Evolutionary conservation across 208 protist genomes (phyloP).

Genomic region (Trypanosoma congolense): DNA sequence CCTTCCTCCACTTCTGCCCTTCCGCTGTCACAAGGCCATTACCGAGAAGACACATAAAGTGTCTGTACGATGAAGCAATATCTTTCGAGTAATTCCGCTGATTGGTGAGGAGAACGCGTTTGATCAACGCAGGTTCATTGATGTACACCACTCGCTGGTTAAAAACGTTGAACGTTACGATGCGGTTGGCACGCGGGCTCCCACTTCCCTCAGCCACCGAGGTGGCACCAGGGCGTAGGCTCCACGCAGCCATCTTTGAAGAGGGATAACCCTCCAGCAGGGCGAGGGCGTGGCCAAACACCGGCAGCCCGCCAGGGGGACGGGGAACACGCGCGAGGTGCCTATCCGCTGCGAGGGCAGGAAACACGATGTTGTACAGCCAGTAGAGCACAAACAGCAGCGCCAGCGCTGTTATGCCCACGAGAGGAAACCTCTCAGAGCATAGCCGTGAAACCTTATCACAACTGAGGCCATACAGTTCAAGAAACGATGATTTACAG

Average conservation of each 20-base stretch:
- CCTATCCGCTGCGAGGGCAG: slow-evolving; percentile 55
- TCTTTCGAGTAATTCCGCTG: slow-evolving; percentile 86
- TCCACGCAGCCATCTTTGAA: slow-evolving; percentile 78
- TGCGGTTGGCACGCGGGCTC: too few relatives aligned
- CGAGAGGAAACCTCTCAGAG: slow-evolving; percentile 5
- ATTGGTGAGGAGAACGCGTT: slow-evolving; percentile 79
- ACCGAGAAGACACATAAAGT: slow-evolving; percentile 87
- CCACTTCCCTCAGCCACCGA: too few relatives aligned
- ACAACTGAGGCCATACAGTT: too few relatives aligned
- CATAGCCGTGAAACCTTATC: too few relatives aligned
- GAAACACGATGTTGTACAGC: slow-evolving; percentile 41
- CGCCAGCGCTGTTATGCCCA: slow-evolving; percentile 13
- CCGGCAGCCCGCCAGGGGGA: slow-evolving; percentile 48
- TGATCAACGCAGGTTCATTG: slow-evolving; percentile 73
- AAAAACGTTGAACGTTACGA: slow-evolving; percentile 74
- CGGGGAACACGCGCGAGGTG: slow-evolving; percentile 66
- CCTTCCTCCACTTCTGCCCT: slow-evolving; percentile 84
- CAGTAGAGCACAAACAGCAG: slow-evolving; percentile 39
- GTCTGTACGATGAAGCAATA: slow-evolving; percentile 76
- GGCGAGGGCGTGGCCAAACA: slow-evolving; percentile 74
- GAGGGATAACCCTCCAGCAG: slow-evolving; percentile 63
- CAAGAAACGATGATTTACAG: too few relatives aligned
- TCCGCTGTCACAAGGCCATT: slow-evolving; percentile 84
- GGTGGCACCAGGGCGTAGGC: slow-evolving; percentile 56
- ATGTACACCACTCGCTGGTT: slow-evolving; percentile 81